Base-by-base conservation (phyloP, 2,329 filamentous ascomycete genomes). In the Arthrobotrys sinensis region DNA sequence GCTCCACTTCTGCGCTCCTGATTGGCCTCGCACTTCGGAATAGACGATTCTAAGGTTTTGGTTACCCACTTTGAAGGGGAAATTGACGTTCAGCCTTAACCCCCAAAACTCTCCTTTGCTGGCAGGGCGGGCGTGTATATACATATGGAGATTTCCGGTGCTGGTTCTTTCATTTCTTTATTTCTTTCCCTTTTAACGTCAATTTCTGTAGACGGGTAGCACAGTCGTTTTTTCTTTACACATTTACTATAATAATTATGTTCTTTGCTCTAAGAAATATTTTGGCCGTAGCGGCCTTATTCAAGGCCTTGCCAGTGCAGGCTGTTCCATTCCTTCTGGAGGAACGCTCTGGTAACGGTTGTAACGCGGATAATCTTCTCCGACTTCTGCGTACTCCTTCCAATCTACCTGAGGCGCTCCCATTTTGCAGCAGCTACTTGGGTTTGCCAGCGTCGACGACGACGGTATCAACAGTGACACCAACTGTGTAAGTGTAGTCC, bases 341-440 rank as follows among this genome's bases (percentile, higher is more conserved):
- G n/a, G n/a, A 45, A 12, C 40, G 40, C n/a, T 5, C 40, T 12
- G 36, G 36, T 38, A 38, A 10, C 12, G 36, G 7, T 45, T 60
- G 53, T 21, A 40, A 60, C 12, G 53, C 53, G n/a, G 53, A 60
- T 24, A 40, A 40, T 14, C 53, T 60, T 24, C 53, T 60, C n/a
- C 34, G 53, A 8, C 16, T 60, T 5, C n/a, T 60, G 4, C 53
- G 53, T 19, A 40, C 14, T 1, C 32, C 32, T 12, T 16, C 11
- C 11, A 60, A 60, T 21, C n/a, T 60, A 19, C 53, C 53, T 8
- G 32, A 60, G 34, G 53, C 32, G 2, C 28, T 60, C 10, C 32
- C 53, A 8, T 60, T 60, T 11, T 60, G 53, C 53, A 60, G 53
- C 16, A 38, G 6, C 38, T 60, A 40, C n/a, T 34, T 60, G 24